Percentiles rank a stretch among this genome's conserved stretches.
phyloP scores from a whole-genome alignment of 805 yeast genomes.

The Lachancea meyersii region DNA sequence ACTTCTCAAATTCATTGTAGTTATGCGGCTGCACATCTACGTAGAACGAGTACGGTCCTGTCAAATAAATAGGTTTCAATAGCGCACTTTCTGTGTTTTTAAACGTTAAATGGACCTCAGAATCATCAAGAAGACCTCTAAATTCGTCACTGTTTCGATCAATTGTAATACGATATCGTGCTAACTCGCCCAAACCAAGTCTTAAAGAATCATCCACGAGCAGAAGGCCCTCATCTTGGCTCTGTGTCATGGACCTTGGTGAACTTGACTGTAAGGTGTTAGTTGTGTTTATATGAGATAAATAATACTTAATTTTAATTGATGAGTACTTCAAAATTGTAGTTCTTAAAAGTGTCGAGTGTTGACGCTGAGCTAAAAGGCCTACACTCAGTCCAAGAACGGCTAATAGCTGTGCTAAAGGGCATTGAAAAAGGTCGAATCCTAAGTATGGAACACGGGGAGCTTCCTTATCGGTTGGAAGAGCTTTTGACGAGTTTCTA shows the following conservation, averaged over 20 bases:
- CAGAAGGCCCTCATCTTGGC: conserved; percentile 12
- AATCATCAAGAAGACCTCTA: conserved; percentile 8
- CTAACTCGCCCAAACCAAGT: conserved; percentile 29
- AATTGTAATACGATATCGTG: conserved; percentile 22
- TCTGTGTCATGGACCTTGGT: conserved; percentile 1
- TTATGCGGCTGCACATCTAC: conserved; percentile 70
- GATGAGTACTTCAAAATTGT: background rate
- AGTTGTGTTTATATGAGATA: no score
- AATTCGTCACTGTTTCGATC: conserved; percentile 14
- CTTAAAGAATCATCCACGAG: conserved; percentile 19
- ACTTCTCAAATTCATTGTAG: conserved; percentile 46
- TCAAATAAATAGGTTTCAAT: conserved; percentile 72
- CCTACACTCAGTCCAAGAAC: background rate
- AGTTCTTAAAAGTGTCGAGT: background rate
- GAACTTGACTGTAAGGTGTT: background rate
- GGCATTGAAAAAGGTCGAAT: background rate
- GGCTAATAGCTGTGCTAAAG: background rate
- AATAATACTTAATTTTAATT: no score
- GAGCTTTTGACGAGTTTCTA: conserved; percentile 29
- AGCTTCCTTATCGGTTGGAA: conserved; percentile 20
- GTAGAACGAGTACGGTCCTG: conserved; percentile 85
- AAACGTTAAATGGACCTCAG: conserved; percentile 40
- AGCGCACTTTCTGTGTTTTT: conserved; percentile 68
- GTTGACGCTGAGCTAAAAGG: background rate
- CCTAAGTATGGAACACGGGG: conserved; percentile 3